Base-by-base conservation (phyloP, 208 protist genomes). In the Acanthamoeba culbertsoni region DNA sequence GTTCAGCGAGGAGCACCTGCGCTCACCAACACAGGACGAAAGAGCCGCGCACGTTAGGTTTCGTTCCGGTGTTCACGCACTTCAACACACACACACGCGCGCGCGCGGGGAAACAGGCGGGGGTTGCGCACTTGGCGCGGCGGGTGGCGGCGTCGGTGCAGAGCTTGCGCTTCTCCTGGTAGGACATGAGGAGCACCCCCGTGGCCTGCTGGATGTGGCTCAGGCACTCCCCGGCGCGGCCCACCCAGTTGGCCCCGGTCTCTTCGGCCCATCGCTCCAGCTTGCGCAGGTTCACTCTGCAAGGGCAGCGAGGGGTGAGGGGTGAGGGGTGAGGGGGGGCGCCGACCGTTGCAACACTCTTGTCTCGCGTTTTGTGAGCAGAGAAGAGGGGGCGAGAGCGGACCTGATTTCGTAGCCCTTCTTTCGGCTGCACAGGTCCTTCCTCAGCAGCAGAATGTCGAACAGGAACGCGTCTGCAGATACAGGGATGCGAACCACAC, bases 191-290 rank as follows among this genome's bases (percentile, higher is more conserved):
- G 26, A 82, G 71, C 43, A 82, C 55, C 33, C 57, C 82, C 0
- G 57, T 62, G 35, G 82, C 82, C 57, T 90, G 82, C 55, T 68
- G 82, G 37, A 90, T 90, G 82, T 71, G 82, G 6, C 18, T 33
- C 35, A 90, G 51, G 51, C 57, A 68, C 14, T 26, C 31, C 7
- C 37, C 82, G 10, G 82, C 35, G 51, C 57, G 33, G 33, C 82
- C 82, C 33, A 90, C 82, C 82, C 82, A 90, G 28, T 90, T 51
- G 40, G 57, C 42, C 33, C 82, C 82, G 3, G 82, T 90, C 82
- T 90, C 55, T 40, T 90, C 82, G 40, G 57, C 55, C 86, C 86
- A 92, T 2, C 48, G 62, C 46, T 92, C 86, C 59, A 92, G 63
- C 43, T 73, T 59, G 63, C 59, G 59, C 59, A 92, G 23, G 63